Conservation (phyloP, 2,329 filamentous ascomycete genomes). For the Ascochyta lentis region DNA sequence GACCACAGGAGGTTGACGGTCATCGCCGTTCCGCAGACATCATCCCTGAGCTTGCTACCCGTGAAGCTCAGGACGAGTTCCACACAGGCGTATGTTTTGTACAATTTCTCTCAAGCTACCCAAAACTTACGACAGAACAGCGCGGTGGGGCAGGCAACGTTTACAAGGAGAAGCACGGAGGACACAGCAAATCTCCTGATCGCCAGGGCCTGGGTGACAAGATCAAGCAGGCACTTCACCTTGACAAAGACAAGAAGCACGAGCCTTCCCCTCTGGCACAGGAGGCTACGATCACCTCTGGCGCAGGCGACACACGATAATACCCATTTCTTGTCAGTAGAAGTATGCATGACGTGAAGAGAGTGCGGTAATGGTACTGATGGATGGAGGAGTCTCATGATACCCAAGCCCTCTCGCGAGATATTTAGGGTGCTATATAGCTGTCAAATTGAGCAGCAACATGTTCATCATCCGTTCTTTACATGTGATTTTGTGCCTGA, state of each 20-base stretch:
- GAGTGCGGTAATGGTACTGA: conserved; percentile 17
- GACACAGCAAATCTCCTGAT: conserved; percentile 50
- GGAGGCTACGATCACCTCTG: conserved; percentile 22
- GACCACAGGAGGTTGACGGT: conserved; percentile 27
- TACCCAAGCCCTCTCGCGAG: conserved; percentile 8
- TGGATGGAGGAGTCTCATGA: conserved; percentile 7
- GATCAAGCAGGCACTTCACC: conserved; percentile 51
- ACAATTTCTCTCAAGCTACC: neutral
- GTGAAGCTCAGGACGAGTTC: conserved; percentile 52
- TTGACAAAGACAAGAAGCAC: conserved; percentile 47
- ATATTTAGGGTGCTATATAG: neutral
- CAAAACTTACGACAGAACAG: conserved; percentile 30
- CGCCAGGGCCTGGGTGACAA: conserved; percentile 52
- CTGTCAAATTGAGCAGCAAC: neutral
- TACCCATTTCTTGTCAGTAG: conserved; percentile 22
- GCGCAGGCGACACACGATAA: conserved; percentile 21
- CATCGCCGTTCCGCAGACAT: conserved; percentile 48
- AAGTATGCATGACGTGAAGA: neutral
- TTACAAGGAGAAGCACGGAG: conserved; percentile 56
- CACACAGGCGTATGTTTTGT: conserved; percentile 53
- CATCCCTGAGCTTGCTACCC: conserved; percentile 53
- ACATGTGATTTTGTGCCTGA: conserved; percentile 12
- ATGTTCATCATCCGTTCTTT: neutral
- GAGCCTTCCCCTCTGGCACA: conserved; percentile 38
- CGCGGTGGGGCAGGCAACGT: conserved; percentile 57